Evolutionary conservation across 148 eudicot genomes (phyloP), one percentile per base, ranked within the genome.

Genomic region (Chenopodium formosanum): DNA sequence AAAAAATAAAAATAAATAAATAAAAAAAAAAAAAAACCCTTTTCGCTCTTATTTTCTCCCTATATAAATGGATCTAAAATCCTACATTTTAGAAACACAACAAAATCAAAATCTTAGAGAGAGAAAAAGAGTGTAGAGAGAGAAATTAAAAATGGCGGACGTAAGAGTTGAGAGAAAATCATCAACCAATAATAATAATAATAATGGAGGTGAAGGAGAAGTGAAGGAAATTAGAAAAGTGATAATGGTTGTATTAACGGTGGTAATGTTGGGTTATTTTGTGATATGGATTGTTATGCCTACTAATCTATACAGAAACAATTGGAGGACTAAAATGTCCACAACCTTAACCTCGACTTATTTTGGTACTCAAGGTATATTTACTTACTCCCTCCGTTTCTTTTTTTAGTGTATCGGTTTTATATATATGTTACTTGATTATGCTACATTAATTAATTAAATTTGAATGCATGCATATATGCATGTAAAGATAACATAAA

Each of bases 351-450:
- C n/a, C 23, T 86, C 97, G 1, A 90, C 95, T 19, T 93, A 87
- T 84, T 92, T 90, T 56, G 92, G 92, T 47, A 77, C 81, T 56
- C 88, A 87, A 87, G 98, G 98, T 93, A 76, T 6, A 0, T 5
- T 40, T 40, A 40, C 44, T 40, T 5, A 40, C 44, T 40, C 7
- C 44, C 7, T 40, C 44, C 44, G 44, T 40, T 40, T 40, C 7
- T 40, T 40, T 40, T 5, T 40, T 4, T 4, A 40, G 5, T 40
- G 44, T 6, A 40, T 40, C 8, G 44, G 7, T 40, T 40, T 77
- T 31, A 31, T 31, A 31, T n/a, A 47, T 19, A 37, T 10, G 62
- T 47, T 7, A 27, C 11, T 19, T 46, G 14, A 48, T 77, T 34
- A 37, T 48, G 44, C 8, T 48, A 20, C 60, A 56, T 58, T 50